Percentiles rank a stretch among this genome's conserved stretches.
Evolutionary conservation across 306 rosid species (phyloP).

Genomic region (Dalbergia cochinchinensis): DNA sequence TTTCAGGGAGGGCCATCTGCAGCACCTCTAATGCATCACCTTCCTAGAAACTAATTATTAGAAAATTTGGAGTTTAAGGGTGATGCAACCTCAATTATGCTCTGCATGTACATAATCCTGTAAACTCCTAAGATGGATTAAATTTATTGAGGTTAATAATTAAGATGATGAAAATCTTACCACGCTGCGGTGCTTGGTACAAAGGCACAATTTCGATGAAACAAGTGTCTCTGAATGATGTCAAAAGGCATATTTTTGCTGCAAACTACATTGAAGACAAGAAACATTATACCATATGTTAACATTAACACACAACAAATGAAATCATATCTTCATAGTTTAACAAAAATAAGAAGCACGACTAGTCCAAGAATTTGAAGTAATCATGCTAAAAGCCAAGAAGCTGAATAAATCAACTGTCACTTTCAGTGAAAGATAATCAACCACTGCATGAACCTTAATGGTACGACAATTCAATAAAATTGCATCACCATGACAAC

Average conservation of each 20-base stretch:
- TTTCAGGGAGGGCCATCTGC: background rate
- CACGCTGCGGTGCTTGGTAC: conserved; percentile 59
- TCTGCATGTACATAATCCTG: background rate
- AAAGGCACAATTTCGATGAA: conserved; percentile 74
- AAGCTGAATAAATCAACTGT: background rate
- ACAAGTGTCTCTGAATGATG: conserved; percentile 87
- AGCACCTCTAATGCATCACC: background rate
- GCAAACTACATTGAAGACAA: conserved; percentile 64
- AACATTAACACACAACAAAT: background rate
- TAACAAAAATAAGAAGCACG: conserved; percentile 1
- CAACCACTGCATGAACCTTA: background rate
- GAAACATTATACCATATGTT: conserved; percentile 30
- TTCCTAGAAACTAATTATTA: background rate
- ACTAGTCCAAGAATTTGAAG: background rate
- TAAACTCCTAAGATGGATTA: background rate
- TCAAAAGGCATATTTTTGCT: conserved; percentile 81
- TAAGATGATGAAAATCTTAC: conserved; percentile 50
- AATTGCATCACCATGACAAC: background rate
- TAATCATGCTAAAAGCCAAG: conserved; percentile 15
- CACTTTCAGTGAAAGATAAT: background rate
- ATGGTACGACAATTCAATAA: background rate
- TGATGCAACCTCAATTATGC: background rate
- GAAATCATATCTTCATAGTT: background rate
- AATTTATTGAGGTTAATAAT: background rate
- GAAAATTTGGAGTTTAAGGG: background rate